Evolutionary conservation across 2,329 filamentous ascomycete species (phyloP).

Genomic region (Aspergillus candidus): DNA sequence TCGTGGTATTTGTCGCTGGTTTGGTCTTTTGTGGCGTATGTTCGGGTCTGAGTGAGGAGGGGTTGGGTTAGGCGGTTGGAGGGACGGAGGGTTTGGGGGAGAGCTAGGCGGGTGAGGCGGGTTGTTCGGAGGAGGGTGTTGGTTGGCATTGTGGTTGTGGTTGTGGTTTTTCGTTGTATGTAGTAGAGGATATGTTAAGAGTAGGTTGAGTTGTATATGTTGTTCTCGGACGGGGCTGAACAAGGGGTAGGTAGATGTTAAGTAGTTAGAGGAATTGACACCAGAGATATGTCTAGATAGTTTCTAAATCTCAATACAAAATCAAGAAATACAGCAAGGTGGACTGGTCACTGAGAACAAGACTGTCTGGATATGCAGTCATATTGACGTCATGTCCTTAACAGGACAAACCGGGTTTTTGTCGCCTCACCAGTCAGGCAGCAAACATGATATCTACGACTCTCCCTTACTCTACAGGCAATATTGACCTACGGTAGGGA

Average conservation of each 20-base stretch:
- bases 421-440: neutral
- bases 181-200: no score
- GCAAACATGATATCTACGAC: neutral
- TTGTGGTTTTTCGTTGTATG: no score
- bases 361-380: neutral
- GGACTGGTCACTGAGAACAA: neutral
- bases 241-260: no score
- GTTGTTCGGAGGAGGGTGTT: constrained; percentile 5
- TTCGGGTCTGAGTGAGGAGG: neutral
- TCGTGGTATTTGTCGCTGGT: constrained; percentile 29
- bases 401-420: neutral
- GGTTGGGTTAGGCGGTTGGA: neutral
- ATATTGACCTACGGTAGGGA: no score
- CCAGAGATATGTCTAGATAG: no score
- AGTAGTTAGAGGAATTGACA: no score
- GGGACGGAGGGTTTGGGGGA: neutral
- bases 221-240: no score
- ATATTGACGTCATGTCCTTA: neutral
- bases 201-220: no score
- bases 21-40: neutral
- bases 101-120: neutral
- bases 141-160: neutral
- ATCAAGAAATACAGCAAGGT: no score
- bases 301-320: no score
- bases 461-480: no score